phyloP scores from a whole-genome alignment of 1,284 basidiomycete species.

The Coriolopsis trogii region DNA sequence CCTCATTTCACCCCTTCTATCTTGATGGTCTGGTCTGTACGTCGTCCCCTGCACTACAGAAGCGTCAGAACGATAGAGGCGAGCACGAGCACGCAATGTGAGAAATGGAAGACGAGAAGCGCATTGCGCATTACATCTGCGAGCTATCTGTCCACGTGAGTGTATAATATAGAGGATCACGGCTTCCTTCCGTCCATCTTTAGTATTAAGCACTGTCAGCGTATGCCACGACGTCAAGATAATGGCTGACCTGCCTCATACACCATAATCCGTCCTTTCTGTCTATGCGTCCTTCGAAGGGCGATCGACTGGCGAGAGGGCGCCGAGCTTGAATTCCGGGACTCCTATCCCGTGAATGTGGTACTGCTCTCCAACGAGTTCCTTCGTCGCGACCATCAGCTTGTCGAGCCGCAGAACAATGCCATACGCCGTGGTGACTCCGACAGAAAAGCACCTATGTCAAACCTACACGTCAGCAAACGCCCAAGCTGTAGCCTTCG shows the following conservation, averaged over 20 bases:
- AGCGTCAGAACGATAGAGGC: no score
- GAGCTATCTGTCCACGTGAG: no score
- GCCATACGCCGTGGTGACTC: conserved; percentile 68
- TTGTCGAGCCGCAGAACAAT: conserved; percentile 70
- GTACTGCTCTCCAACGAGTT: conserved; percentile 81
- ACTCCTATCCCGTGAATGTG: conserved; percentile 72
- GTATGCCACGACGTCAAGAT: not conserved
- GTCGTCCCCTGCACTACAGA: no score
- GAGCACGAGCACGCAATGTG: no score
- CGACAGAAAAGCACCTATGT: conserved; percentile 72
- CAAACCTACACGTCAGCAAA: not conserved
- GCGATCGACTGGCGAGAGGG: not conserved
- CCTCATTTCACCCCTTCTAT: no score
- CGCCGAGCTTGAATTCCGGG: conserved; percentile 14
- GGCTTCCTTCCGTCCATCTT: no score
- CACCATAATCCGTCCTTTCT: no score
- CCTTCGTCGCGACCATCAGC: conserved; percentile 77
- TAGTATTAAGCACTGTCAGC: not conserved
- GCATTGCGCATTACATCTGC: no score
- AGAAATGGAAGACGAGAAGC: no score
- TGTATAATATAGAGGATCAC: no score
- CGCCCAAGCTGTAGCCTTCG: not conserved
- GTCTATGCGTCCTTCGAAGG: conserved; percentile 20
- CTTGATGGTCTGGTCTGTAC: no score
- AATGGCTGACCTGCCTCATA: not conserved